Percentiles rank a stretch among this genome's conserved stretches.
These are phyloP conservation scores for Phytophthora pisi DNA, from an alignment of 352 stramenopile species.

Conservation along the genomic window DNA sequence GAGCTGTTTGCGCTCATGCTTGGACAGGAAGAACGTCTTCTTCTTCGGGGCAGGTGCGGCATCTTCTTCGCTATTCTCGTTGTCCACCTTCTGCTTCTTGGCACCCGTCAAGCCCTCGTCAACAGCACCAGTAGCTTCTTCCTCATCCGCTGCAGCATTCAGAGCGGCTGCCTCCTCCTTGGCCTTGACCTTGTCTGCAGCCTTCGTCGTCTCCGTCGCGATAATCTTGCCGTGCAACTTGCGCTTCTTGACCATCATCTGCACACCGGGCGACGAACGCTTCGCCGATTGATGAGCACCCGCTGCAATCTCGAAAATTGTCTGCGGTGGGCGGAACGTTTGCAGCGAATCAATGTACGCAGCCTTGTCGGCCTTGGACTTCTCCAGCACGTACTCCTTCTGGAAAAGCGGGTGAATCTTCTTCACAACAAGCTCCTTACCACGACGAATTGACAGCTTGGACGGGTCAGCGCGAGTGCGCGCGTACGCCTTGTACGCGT, in stretches of 20 bases:
- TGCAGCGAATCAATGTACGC: conserved; percentile 94
- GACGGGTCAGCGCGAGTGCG: conserved; percentile 95
- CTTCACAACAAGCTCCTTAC: conserved; percentile 93
- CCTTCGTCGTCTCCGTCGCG: conserved; percentile 64
- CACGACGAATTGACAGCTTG: conserved; percentile 94
- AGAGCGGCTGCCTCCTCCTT: conserved; percentile 40
- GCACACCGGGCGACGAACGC: conserved; percentile 71
- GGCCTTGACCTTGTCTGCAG: conserved; percentile 44
- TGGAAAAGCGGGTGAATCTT: conserved; percentile 94
- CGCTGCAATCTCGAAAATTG: conserved; percentile 95
- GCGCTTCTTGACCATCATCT: conserved; percentile 91
- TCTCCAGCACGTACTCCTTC: conserved; percentile 85
- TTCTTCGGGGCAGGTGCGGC: conserved; percentile 34
- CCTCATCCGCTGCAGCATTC: conserved; percentile 39
- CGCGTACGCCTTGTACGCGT: conserved; percentile 98
- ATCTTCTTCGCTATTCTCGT: conserved; percentile 7
- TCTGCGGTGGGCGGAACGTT: conserved; percentile 94
- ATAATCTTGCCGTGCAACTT: conserved; percentile 88
- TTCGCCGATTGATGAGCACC: conserved; percentile 66
- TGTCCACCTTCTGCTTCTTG: conserved; percentile 18
- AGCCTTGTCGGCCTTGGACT: conserved; percentile 77
- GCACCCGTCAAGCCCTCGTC: conserved; percentile 11
- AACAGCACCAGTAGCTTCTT: conserved; percentile 21
- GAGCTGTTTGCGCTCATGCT: conserved; percentile 94
- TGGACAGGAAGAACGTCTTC: conserved; percentile 91